Conservation (phyloP, 2,329 filamentous ascomycete species). For the Escovopsis sp. region DNA sequence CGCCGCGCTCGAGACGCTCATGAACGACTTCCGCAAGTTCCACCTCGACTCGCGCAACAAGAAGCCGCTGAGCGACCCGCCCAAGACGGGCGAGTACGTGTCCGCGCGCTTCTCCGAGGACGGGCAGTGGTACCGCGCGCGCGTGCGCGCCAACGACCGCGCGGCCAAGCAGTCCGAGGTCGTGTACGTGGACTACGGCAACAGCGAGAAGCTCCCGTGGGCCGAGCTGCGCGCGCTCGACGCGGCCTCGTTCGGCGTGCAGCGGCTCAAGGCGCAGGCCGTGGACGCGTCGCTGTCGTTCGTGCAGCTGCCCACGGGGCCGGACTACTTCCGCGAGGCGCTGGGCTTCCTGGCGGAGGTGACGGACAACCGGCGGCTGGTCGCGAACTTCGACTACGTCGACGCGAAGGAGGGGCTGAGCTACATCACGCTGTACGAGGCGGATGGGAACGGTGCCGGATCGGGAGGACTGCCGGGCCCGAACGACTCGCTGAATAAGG, state of each 20-base stretch:
- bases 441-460: conserved; percentile 38
- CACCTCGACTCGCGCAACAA: conserved; percentile 74
- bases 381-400: conserved; percentile 80
- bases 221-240: conserved; percentile 65
- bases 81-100: conserved; percentile 84
- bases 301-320: conserved; percentile 67
- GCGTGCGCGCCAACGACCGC: conserved; percentile 83
- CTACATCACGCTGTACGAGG: conserved; percentile 80
- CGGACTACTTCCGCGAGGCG: conserved; percentile 73
- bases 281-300: conserved; percentile 76
- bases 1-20: conserved; percentile 68
- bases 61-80: conserved; percentile 54
- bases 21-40: conserved; percentile 83
- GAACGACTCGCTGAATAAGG: conserved; percentile 76
- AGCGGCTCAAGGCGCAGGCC: conserved; percentile 78
- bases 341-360: conserved; percentile 59
- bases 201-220: conserved; percentile 82
- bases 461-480: conserved; percentile 28
- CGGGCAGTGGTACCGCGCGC: conserved; percentile 86
- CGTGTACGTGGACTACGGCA: conserved; percentile 91
- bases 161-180: conserved; percentile 79
- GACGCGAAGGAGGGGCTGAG: conserved; percentile 64
- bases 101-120: conserved; percentile 84
- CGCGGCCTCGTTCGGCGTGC: conserved; percentile 59
- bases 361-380: conserved; percentile 61